phyloP scores from a whole-genome alignment of 2,329 filamentous ascomycete species.

The Setomelanomma holmii region DNA sequence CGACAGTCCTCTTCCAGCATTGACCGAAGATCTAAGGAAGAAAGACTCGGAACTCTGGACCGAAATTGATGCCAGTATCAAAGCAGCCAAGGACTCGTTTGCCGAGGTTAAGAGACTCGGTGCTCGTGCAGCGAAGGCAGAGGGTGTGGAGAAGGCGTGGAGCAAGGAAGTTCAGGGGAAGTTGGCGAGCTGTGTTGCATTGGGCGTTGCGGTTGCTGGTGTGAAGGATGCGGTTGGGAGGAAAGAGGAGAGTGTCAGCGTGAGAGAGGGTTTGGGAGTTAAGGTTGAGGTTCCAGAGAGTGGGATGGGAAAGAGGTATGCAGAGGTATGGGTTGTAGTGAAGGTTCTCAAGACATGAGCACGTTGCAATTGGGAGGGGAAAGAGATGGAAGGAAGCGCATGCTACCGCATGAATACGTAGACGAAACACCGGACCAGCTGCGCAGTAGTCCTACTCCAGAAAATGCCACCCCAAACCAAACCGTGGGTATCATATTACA shows the following conservation, averaged over 20 bases:
- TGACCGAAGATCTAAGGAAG: constrained; percentile 15
- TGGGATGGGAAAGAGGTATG: constrained; percentile 50
- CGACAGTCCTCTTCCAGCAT: constrained; percentile 9
- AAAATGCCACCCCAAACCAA: too few relatives aligned
- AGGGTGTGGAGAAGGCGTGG: constrained; percentile 50
- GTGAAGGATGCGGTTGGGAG: constrained; percentile 25
- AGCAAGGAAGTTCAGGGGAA: constrained; percentile 40
- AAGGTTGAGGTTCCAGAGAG: constrained; percentile 47
- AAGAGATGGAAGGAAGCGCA: too few relatives aligned
- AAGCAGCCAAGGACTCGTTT: constrained; percentile 45
- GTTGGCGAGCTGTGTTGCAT: constrained; percentile 42
- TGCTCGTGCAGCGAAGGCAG: constrained; percentile 38
- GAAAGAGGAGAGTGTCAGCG: not conserved
- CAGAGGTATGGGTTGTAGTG: constrained; percentile 56
- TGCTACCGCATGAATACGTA: too few relatives aligned
- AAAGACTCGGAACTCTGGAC: constrained; percentile 25
- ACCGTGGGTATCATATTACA: too few relatives aligned
- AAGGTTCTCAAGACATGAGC: constrained; percentile 40
- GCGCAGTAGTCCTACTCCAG: too few relatives aligned
- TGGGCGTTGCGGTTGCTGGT: constrained; percentile 38
- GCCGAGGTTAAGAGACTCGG: constrained; percentile 47
- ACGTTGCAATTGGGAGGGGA: too few relatives aligned
- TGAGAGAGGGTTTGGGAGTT: constrained; percentile 20
- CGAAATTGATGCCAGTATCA: constrained; percentile 37
- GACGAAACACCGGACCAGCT: too few relatives aligned